Conservation (phyloP, 208 protist species). For the Trypanosoma avium region DNA sequence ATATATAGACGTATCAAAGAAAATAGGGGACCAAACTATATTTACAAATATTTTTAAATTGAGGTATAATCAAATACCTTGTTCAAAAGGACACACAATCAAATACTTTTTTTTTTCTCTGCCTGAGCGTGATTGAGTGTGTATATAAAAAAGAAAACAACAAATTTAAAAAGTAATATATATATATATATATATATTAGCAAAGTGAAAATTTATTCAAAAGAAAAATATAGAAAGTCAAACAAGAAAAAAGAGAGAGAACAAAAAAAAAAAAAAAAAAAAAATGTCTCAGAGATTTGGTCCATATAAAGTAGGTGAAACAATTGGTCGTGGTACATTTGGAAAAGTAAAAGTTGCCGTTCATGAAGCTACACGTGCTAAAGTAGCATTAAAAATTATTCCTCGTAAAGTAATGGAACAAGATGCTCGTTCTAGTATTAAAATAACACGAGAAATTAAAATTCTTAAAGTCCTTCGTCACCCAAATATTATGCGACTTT, state of each 20-base stretch:
- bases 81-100: no score
- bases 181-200: no score
- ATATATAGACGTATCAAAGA: no score
- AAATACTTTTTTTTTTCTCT: no score
- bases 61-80: no score
- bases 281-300: conserved; percentile 71
- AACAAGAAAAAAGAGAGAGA: conserved; percentile 14
- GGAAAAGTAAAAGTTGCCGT: conserved; percentile 91
- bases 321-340: conserved; percentile 80
- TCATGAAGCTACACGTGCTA: conserved; percentile 93
- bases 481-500: conserved; percentile 98
- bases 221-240: conserved; percentile 2
- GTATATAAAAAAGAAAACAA: no score
- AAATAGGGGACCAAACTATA: no score
- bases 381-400: conserved; percentile 84
- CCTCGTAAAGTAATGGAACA: conserved; percentile 71
- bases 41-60: no score
- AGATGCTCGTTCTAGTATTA: conserved; percentile 81
- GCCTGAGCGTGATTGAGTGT: no score
- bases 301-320: conserved; percentile 79
- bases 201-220: no score
- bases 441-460: conserved; percentile 95
- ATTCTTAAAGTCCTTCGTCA: conserved; percentile 97
- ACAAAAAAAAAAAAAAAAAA: conserved; percentile 3
- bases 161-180: no score